phyloP scores from a whole-genome alignment of 345 rosid genomes.

The Ailanthus altissimus region DNA sequence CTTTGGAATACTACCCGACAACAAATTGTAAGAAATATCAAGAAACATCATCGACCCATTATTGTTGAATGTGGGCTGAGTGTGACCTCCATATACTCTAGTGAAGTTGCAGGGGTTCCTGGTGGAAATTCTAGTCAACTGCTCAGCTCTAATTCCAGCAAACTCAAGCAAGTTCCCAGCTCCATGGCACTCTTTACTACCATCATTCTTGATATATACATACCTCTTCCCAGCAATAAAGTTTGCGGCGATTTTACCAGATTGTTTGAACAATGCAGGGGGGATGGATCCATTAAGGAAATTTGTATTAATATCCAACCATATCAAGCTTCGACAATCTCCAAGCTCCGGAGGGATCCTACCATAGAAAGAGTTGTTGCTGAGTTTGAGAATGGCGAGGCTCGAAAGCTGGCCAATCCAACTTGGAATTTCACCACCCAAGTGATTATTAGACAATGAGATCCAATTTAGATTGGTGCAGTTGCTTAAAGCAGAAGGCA shows the following conservation, averaged over 20 bases:
- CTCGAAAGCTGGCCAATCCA: conserved; percentile 72
- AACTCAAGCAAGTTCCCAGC: conserved; percentile 91
- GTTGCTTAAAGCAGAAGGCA: conserved; percentile 77
- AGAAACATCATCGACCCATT: conserved; percentile 95
- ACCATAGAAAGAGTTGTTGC: conserved; percentile 83
- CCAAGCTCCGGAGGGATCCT: conserved; percentile 90
- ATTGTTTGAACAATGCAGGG: conserved; percentile 72
- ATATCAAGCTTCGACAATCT: conserved; percentile 79
- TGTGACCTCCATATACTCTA: conserved; percentile 66
- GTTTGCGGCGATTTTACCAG: conserved; percentile 80
- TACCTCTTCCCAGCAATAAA: conserved; percentile 77
- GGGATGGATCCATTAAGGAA: conserved; percentile 72
- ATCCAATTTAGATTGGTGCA: conserved; percentile 83
- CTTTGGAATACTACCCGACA: conserved; percentile 74
- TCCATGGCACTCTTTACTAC: conserved; percentile 82
- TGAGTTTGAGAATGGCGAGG: conserved; percentile 87
- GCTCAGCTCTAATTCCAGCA: conserved; percentile 70
- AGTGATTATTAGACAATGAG: conserved; percentile 76
- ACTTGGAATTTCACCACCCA: conserved; percentile 75
- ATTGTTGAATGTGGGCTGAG: conserved; percentile 75
- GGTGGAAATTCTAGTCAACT: conserved; percentile 58
- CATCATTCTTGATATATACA: conserved; percentile 75
- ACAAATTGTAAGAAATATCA: conserved; percentile 74
- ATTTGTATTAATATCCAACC: conserved; percentile 93
- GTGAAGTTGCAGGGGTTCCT: conserved; percentile 85